phyloP scores from a whole-genome alignment of 352 stramenopile species.

The Phytophthora kernoviae region DNA sequence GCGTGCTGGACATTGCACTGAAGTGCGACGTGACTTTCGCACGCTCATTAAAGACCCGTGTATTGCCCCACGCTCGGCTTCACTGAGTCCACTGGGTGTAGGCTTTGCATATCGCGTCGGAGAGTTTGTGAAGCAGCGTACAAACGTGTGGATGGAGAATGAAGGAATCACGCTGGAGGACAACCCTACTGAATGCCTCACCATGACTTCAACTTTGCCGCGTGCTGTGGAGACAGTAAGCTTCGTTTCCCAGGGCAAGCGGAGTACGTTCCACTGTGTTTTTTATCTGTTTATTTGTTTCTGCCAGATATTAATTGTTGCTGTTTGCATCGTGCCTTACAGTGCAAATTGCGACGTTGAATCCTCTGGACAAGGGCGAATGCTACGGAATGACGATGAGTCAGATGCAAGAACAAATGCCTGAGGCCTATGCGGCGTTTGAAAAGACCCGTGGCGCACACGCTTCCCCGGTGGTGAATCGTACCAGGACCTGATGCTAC shows the following conservation, averaged over 20 bases:
- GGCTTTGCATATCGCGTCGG: constrained; percentile 93
- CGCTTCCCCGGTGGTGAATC: constrained; percentile 91
- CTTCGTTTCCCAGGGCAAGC: constrained; percentile 49
- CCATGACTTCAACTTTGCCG: constrained; percentile 84
- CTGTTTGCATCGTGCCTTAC: constrained; percentile 7
- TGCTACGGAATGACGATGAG: constrained; percentile 87
- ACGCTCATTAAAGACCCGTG: constrained; percentile 77
- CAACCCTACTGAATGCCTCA: constrained; percentile 54
- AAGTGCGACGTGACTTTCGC: constrained; percentile 68
- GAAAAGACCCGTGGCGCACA: constrained; percentile 77
- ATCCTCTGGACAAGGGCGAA: constrained; percentile 86
- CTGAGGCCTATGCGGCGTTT: constrained; percentile 74
- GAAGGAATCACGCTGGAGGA: constrained; percentile 47
- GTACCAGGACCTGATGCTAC: constrained; percentile 94
- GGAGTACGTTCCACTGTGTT: constrained; percentile 39
- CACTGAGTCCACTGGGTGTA: constrained; percentile 90
- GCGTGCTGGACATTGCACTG: constrained; percentile 86
- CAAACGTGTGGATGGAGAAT: constrained; percentile 50
- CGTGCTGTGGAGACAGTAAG: constrained; percentile 77
- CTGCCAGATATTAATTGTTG: background rate
- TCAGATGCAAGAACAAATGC: constrained; percentile 74
- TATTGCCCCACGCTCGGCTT: constrained; percentile 69
- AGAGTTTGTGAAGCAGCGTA: constrained; percentile 90
- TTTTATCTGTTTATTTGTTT: background rate
- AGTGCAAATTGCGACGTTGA: constrained; percentile 85